phyloP scores from a whole-genome alignment of 2,329 filamentous ascomycete species.

The Cladorrhinum sp. region DNA sequence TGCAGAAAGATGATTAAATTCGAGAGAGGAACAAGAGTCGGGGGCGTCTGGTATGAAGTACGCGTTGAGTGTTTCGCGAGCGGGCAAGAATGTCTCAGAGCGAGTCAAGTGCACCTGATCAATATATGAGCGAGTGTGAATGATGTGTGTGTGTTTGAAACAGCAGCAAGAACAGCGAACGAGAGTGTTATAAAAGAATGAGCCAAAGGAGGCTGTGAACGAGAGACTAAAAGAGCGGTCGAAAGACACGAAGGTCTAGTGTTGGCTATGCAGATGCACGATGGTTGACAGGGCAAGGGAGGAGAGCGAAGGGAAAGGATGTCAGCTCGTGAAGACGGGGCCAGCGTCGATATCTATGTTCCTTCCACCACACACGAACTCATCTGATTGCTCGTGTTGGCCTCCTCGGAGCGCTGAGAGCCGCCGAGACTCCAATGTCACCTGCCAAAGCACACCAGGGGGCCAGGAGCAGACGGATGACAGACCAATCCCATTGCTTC shows the following conservation, averaged over 20 bases:
- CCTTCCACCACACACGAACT: neutral
- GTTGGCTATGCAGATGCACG: conserved; percentile 1
- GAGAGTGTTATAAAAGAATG: conserved; percentile 6
- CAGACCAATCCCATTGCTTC: conserved; percentile 15
- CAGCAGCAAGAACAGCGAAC: neutral
- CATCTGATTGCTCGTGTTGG: conserved; percentile 8
- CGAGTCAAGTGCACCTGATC: conserved; percentile 2
- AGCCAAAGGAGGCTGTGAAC: conserved; percentile 13
- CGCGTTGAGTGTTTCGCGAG: conserved; percentile 1
- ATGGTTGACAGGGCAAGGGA: neutral
- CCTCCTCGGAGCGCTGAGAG: conserved; percentile 1
- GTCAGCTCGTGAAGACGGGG: conserved; percentile 8
- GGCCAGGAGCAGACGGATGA: conserved; percentile 7
- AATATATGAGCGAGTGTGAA: neutral
- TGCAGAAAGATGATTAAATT: conserved; percentile 3
- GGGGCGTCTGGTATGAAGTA: neutral
- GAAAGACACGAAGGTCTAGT: conserved; percentile 16
- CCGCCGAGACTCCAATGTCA: conserved; percentile 15
- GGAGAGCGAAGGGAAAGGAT: neutral
- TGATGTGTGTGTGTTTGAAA: neutral
- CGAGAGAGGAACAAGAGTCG: neutral
- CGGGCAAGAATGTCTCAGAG: neutral
- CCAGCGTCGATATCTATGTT: conserved; percentile 19
- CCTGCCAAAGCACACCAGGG: conserved; percentile 20
- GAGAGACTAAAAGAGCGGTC: conserved; percentile 22